Percentiles rank a stretch among this genome's conserved stretches.
Conservation (phyloP, 202 grass and related monocot species). For the Bolboschoenoplectus hybrid region DNA sequence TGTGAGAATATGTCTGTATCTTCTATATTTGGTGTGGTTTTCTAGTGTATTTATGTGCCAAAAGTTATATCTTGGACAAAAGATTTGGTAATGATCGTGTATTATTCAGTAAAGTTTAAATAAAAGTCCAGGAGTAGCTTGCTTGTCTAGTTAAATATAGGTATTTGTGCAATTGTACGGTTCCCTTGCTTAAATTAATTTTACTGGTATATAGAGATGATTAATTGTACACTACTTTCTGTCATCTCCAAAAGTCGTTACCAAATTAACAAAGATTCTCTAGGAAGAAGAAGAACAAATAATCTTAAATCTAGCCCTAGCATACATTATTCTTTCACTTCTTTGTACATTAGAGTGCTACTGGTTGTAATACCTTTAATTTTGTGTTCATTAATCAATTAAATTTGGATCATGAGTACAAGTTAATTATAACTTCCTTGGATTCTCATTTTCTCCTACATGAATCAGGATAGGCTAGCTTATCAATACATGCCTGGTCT, state of each 20-base stretch:
- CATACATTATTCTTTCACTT: not conserved
- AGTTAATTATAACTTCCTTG: not conserved
- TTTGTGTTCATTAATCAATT: conserved; percentile 13
- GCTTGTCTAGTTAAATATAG: conserved; percentile 16
- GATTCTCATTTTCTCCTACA: not conserved
- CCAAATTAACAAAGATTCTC: not conserved
- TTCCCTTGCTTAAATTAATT: not conserved
- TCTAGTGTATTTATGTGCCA: not conserved
- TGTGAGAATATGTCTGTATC: conserved; percentile 2
- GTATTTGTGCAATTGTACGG: not conserved
- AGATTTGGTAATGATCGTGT: not conserved
- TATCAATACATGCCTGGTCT: not conserved
- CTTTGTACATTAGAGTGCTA: not conserved
- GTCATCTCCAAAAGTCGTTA: not conserved
- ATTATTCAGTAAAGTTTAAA: conserved; percentile 12
- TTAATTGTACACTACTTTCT: not conserved
- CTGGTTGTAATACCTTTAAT: not conserved
- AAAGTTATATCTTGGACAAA: conserved; percentile 39
- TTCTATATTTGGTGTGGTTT: conserved; percentile 11
- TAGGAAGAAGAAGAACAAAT: not conserved
- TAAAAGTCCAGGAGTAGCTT: conserved; percentile 36
- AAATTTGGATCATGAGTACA: conserved; percentile 1
- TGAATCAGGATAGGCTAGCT: not conserved
- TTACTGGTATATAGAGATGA: conserved; percentile 10
- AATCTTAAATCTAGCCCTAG: conserved; percentile 2